A percentile compares a stretch with the other conserved stretches of the same genome.
Evolutionary conservation across 108 stramenopile species (phyloP).

Genomic region (Phaeodactylum tricornutum): DNA sequence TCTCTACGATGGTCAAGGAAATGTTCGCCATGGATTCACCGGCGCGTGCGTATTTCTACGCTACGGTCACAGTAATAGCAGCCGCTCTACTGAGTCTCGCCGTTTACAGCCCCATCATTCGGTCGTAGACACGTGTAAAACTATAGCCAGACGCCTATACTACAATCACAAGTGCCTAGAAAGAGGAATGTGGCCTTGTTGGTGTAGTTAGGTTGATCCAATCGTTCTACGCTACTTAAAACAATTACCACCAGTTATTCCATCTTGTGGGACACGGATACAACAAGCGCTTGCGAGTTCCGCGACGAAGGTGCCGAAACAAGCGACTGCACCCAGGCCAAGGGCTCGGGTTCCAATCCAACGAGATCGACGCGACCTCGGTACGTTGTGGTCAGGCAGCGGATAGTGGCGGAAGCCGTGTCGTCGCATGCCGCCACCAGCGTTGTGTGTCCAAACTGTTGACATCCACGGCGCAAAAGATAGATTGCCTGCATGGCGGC

Average conservation of each 20-base stretch:
- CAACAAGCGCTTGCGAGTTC: neutral
- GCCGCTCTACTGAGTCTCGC: conserved; percentile 31
- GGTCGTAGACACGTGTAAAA: conserved; percentile 6
- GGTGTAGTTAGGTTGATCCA: neutral
- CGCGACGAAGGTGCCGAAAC: neutral
- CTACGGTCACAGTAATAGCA: conserved; percentile 22
- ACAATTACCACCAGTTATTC: neutral
- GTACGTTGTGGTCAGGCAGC: too few species aligned
- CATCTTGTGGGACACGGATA: too few species aligned
- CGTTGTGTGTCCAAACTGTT: too few species aligned
- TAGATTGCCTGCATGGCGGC: neutral
- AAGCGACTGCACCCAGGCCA: neutral
- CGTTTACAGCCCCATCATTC: conserved; percentile 43
- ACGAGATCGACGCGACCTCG: too few species aligned
- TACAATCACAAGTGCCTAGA: neutral
- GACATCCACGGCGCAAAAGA: too few species aligned
- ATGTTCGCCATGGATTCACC: conserved; percentile 21
- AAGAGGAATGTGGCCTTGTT: neutral
- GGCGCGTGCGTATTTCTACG: conserved; percentile 45
- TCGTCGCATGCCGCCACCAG: too few species aligned
- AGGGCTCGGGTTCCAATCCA: too few species aligned
- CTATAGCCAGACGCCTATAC: neutral
- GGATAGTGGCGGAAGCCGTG: too few species aligned
- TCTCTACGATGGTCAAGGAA: conserved; percentile 67
- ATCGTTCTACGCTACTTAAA: neutral